phyloP scores from a whole-genome alignment of 306 rosid genomes.

The Sicyos baderoa region DNA sequence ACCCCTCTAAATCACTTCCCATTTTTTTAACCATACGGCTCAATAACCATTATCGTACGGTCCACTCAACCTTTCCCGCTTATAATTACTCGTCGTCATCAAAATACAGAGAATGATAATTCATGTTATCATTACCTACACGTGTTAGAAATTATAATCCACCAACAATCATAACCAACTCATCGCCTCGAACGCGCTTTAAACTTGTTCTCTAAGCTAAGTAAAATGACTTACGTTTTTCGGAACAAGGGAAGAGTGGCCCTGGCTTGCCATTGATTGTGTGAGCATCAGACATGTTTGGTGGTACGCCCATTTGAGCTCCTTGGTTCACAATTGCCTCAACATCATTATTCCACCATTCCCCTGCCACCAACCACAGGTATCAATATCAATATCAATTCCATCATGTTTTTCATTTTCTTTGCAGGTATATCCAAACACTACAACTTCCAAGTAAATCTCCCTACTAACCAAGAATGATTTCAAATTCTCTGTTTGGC shows the following conservation, averaged over 20 bases:
- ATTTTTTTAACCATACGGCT: too few relatives aligned
- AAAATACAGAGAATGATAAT: too few relatives aligned
- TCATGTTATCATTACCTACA: too few relatives aligned
- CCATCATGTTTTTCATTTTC: neutral
- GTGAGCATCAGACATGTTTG: constrained; percentile 84
- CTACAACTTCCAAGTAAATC: neutral
- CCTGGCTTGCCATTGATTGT: constrained; percentile 92
- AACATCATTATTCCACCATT: constrained; percentile 68
- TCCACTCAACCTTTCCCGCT: too few relatives aligned
- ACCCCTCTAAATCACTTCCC: too few relatives aligned
- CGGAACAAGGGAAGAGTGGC: constrained; percentile 79
- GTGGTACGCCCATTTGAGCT: constrained; percentile 57
- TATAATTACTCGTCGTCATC: too few relatives aligned
- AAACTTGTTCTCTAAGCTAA: constrained; percentile 17
- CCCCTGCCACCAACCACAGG: constrained; percentile 34
- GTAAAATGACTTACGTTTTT: constrained; percentile 49
- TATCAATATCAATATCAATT: constrained; percentile 2
- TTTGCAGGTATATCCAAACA: neutral
- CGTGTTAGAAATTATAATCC: too few relatives aligned
- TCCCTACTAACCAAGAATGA: neutral
- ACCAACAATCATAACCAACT: too few relatives aligned
- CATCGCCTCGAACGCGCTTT: too few relatives aligned
- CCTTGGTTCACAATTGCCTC: constrained; percentile 66
- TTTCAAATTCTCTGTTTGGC: too few relatives aligned
- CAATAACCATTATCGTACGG: too few relatives aligned